phyloP scores from a whole-genome alignment of 139 green algal species.

The Chara braunii region DNA sequence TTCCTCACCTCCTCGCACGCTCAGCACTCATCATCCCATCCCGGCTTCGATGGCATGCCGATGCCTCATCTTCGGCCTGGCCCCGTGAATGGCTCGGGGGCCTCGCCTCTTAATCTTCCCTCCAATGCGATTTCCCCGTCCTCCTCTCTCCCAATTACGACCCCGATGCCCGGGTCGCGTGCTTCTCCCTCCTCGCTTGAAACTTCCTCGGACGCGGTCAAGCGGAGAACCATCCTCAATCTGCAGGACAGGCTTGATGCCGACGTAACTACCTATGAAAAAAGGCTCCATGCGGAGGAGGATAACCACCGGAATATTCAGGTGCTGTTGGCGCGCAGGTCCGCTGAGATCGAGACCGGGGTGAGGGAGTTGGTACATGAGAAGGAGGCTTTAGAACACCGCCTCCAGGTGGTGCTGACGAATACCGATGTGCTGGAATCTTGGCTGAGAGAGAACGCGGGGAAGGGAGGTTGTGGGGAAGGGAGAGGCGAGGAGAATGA shows the following conservation, averaged over 20 bases:
- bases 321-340: constrained; percentile 10
- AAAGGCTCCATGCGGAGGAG: neutral
- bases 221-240: no score
- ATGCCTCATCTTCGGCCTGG: no score
- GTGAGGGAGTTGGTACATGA: constrained; percentile 47
- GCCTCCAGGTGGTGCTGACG: constrained; percentile 44
- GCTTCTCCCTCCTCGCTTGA: no score
- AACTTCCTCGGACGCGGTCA: constrained; percentile 6
- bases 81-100: no score
- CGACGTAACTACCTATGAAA: constrained; percentile 12
- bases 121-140: no score
- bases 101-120: no score
- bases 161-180: no score
- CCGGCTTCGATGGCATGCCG: neutral
- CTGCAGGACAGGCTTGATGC: constrained; percentile 5
- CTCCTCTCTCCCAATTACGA: no score
- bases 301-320: constrained; percentile 19
- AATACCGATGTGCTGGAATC: neutral
- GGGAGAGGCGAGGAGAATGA: neutral
- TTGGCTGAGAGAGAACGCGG: no score
- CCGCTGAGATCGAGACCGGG: neutral
- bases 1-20: no score
- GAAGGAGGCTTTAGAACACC: constrained; percentile 56
- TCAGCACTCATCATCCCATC: no score
- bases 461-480: neutral